Evolutionary conservation across 2,329 filamentous ascomycete genomes (phyloP), one percentile per base, ranked within the genome.

Genomic region (Knoxdaviesia proteae): DNA sequence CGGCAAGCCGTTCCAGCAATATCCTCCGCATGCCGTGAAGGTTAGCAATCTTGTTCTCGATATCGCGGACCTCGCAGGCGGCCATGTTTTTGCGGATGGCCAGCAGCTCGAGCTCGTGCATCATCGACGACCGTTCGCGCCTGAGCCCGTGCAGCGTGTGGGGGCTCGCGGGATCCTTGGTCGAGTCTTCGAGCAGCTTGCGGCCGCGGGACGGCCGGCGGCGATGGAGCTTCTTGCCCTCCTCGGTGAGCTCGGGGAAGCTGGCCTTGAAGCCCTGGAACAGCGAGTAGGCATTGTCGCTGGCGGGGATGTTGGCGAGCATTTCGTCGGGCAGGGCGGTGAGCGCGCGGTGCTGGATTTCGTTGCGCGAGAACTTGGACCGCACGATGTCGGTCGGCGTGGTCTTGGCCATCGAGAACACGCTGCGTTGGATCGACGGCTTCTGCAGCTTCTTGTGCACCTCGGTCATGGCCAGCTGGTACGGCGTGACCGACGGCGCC

Each of bases 221-320:
- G 51, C 82, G 72, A 42, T 77, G 73, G 50, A 75, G 72, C 56
- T 79, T 82, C 56, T 79, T 77, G 49, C 71, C 73, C 48, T 79
- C 73, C 10, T 90, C 81, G 5, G 66, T 67, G 48, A 73, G 60
- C 48, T 77, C 73, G 3, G 87, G 87, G 47, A 94, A 68, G 48
- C 77, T 87, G 40, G 88, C 90, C 61, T 93, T 79, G 59, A 98
- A 98, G 49, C 90, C 90, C 59, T 98, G 84, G 58, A 98, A 96
- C 38, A 98, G 68, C 36, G 87, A 94, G 62, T 93, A 98, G 10
- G 77, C 67, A 59, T 83, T 92, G 29, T 79, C 77, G 55, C 80
- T 72, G 34, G 38, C 44, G 50, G 90, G 90, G 41, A 94, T 88
- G 56, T 94, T 87, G 50, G 68, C 67, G 39, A 98, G 73, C 50